Conservation (phyloP, 2,329 filamentous ascomycete species). For the Talaromyces sp. region DNA sequence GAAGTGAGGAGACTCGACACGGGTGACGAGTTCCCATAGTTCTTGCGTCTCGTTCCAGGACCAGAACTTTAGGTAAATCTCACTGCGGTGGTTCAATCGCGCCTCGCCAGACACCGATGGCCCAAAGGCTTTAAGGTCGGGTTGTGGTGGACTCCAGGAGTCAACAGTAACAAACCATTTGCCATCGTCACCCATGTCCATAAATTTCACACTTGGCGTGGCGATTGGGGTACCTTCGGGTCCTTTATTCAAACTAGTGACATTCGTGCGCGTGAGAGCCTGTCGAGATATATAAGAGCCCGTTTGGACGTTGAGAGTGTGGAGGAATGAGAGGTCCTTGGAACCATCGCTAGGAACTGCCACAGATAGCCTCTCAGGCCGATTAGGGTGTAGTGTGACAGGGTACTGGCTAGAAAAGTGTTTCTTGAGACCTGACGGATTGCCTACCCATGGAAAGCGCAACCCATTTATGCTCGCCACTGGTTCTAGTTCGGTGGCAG, state of each 20-base stretch:
- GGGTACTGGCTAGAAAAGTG: slow-evolving; percentile 39
- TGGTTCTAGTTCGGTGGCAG: slow-evolving; percentile 81
- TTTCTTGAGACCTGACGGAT: slow-evolving; percentile 42
- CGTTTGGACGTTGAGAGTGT: slow-evolving; percentile 79
- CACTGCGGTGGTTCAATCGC: slow-evolving; percentile 47
- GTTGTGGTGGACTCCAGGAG: slow-evolving; percentile 72
- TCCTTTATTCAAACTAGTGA: slow-evolving; percentile 72
- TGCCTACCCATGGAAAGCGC: slow-evolving; percentile 51
- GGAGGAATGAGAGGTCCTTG: slow-evolving; percentile 56
- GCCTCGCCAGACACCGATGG: slow-evolving; percentile 36
- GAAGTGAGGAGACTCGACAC: slow-evolving; percentile 78
- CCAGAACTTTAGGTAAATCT: slow-evolving; percentile 92
- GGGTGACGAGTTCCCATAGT: slow-evolving; percentile 69
- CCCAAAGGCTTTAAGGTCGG: slow-evolving; percentile 60
- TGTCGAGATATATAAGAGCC: slow-evolving; percentile 78
- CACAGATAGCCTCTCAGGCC: slow-evolving; percentile 61
- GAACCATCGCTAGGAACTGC: slow-evolving; percentile 52
- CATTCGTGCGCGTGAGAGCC: slow-evolving; percentile 80
- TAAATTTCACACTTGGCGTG: slow-evolving; percentile 70
- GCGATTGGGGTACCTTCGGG: slow-evolving; percentile 66
- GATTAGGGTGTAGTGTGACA: slow-evolving; percentile 57
- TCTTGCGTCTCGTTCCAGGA: slow-evolving; percentile 53
- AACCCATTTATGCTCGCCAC: slow-evolving; percentile 80
- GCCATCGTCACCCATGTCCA: slow-evolving; percentile 74
- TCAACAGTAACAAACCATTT: slow-evolving; percentile 89